Conservation (phyloP, 192 early-diverging fungal genomes). For the Chytriomyces confervae region DNA sequence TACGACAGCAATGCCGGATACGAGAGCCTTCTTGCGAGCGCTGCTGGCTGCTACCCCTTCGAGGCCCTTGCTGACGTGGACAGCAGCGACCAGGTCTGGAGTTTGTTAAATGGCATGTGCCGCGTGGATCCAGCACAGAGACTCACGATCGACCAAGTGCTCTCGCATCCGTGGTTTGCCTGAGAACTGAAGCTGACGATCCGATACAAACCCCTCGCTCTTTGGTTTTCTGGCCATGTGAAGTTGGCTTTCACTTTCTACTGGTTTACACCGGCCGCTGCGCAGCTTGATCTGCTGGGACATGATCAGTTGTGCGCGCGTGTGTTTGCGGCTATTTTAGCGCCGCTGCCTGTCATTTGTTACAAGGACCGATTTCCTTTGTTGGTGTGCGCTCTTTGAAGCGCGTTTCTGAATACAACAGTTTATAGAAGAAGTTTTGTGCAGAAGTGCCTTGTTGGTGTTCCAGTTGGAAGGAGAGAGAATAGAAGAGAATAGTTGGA, state of each 20-base stretch:
- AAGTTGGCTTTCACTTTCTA: neutral
- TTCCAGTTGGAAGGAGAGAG: no score
- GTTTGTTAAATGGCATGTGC: slow-evolving; percentile 8
- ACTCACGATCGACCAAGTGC: slow-evolving; percentile 15
- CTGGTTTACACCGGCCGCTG: neutral
- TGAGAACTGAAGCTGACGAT: neutral
- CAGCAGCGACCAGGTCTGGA: neutral
- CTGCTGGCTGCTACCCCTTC: neutral
- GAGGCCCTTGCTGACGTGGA: slow-evolving; percentile 8
- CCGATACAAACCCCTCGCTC: neutral
- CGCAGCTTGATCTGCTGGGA: neutral
- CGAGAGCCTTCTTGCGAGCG: neutral
- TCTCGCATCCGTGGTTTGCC: slow-evolving; percentile 11
- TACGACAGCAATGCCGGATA: neutral
- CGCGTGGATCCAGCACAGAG: slow-evolving; percentile 22
- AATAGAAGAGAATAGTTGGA: no score
- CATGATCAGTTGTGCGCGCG: no score
- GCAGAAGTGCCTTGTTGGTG: no score
- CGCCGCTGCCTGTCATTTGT: no score
- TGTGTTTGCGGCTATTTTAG: no score
- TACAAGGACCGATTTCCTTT: no score
- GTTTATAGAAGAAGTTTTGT: no score
- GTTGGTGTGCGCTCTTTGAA: no score
- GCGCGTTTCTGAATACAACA: no score
- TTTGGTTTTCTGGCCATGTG: no score